Conservation (phyloP, 768 basidiomycete genomes). For the Suillus fuscotomentosus region DNA sequence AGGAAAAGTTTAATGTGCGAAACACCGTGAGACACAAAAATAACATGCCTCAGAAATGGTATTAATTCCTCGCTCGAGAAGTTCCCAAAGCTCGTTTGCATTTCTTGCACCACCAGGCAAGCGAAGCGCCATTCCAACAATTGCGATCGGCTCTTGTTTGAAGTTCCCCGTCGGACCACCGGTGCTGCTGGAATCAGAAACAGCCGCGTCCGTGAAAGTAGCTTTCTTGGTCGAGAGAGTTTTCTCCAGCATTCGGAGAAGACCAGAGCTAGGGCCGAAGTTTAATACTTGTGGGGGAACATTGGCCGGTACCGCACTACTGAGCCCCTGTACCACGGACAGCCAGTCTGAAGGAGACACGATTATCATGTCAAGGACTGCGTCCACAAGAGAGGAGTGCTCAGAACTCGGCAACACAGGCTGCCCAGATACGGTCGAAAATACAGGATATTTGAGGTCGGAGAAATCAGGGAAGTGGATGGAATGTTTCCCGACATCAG, state of each 20-base stretch:
- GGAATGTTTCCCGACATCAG: slow-evolving; percentile 41
- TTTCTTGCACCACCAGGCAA: slow-evolving; percentile 53
- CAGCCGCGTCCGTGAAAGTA: slow-evolving; percentile 16
- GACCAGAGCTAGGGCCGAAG: slow-evolving; percentile 46
- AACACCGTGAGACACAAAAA: background rate
- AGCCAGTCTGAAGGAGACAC: slow-evolving; percentile 55
- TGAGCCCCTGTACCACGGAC: slow-evolving; percentile 33
- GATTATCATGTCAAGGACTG: slow-evolving; percentile 41
- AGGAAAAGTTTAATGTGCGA: slow-evolving; percentile 5
- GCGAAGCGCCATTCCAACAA: slow-evolving; percentile 69
- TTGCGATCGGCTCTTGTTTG: slow-evolving; percentile 57
- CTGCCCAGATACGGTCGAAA: slow-evolving; percentile 45
- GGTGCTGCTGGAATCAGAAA: background rate
- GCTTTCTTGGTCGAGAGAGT: slow-evolving; percentile 23
- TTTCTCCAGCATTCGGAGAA: slow-evolving; percentile 39
- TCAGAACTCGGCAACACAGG: slow-evolving; percentile 22
- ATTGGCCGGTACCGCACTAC: slow-evolving; percentile 12
- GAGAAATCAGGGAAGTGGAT: slow-evolving; percentile 50
- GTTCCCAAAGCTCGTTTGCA: slow-evolving; percentile 51
- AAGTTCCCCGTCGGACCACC: background rate
- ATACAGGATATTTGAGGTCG: slow-evolving; percentile 48
- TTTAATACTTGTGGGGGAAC: slow-evolving; percentile 41
- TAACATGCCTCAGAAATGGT: slow-evolving; percentile 53
- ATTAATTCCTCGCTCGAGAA: slow-evolving; percentile 55
- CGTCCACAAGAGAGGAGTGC: slow-evolving; percentile 34